A percentile compares a stretch with the other conserved stretches of the same genome.
Evolutionary conservation across 2,329 filamentous ascomycete genomes (phyloP).

Genomic region (Fusarium brevicatenulatum): DNA sequence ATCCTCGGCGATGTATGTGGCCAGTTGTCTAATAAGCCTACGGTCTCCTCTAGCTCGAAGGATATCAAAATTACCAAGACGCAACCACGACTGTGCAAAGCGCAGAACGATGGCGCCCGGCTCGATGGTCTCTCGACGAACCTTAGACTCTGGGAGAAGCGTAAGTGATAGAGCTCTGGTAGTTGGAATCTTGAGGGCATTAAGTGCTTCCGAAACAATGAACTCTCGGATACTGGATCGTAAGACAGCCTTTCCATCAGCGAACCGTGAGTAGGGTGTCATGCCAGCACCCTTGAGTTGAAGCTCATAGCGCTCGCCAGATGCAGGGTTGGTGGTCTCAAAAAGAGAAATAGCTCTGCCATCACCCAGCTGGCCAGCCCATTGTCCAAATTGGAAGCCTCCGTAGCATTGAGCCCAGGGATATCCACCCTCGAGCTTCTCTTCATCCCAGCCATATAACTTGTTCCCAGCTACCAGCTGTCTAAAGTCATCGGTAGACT

Average conservation of each 20-base stretch:
- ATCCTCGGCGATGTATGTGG: slow-evolving; percentile 86
- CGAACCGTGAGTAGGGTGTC: slow-evolving; percentile 96
- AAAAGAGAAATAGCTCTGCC: slow-evolving; percentile 95
- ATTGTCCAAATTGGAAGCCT: slow-evolving; percentile 82
- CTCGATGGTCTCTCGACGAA: slow-evolving; percentile 82
- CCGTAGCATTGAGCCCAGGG: slow-evolving; percentile 99
- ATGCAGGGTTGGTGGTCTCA: slow-evolving; percentile 80
- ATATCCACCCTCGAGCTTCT: slow-evolving; percentile 76
- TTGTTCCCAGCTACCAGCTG: slow-evolving; percentile 84
- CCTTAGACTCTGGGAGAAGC: slow-evolving; percentile 75
- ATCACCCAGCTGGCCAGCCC: slow-evolving; percentile 96
- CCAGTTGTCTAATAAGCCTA: slow-evolving; percentile 75
- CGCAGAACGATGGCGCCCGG: slow-evolving; percentile 92
- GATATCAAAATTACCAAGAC: slow-evolving; percentile 97
- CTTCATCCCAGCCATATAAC: slow-evolving; percentile 80
- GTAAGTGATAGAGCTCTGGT: slow-evolving; percentile 88
- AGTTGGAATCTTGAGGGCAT: slow-evolving; percentile 85
- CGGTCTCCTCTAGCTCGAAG: slow-evolving; percentile 83
- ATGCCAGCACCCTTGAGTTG: slow-evolving; percentile 94
- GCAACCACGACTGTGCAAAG: slow-evolving; percentile 91
- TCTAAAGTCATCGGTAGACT: slow-evolving; percentile 77
- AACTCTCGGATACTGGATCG: slow-evolving; percentile 95
- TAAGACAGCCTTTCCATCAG: slow-evolving; percentile 93
- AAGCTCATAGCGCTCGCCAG: slow-evolving; percentile 82
- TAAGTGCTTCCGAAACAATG: slow-evolving; percentile 87